Evolutionary conservation across 352 stramenopile species (phyloP).

Genomic region (Phytopythium delawarense): DNA sequence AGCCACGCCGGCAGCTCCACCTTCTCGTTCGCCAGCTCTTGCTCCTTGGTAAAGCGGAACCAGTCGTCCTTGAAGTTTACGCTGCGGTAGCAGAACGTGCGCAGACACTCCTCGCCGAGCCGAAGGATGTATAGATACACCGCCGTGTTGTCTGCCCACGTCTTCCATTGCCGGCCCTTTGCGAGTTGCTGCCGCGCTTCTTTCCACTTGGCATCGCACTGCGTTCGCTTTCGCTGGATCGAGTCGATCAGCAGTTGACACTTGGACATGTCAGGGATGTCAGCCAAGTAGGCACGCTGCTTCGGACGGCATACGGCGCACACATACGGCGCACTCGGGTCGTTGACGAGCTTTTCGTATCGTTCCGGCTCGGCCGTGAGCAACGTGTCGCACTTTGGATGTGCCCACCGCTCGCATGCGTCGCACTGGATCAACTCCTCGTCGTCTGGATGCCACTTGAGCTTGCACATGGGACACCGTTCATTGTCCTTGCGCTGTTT

Average conservation of each 20-base stretch:
- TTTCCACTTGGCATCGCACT: slow-evolving; percentile 65
- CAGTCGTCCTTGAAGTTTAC: slow-evolving; percentile 76
- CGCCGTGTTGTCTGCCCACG: slow-evolving; percentile 65
- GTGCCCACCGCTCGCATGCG: slow-evolving; percentile 78
- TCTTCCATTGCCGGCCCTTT: slow-evolving; percentile 61
- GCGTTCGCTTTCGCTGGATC: slow-evolving; percentile 62
- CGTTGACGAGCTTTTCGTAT: slow-evolving; percentile 62
- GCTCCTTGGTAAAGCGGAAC: slow-evolving; percentile 43
- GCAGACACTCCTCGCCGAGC: slow-evolving; percentile 82
- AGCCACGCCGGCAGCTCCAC: slow-evolving; percentile 54
- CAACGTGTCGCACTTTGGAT: slow-evolving; percentile 67
- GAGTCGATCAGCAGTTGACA: slow-evolving; percentile 66
- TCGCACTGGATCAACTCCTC: slow-evolving; percentile 88
- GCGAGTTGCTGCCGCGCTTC: slow-evolving; percentile 52
- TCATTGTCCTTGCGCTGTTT: slow-evolving; percentile 59
- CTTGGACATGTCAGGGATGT: slow-evolving; percentile 39
- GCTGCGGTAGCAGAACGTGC: slow-evolving; percentile 69
- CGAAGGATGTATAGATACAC: slow-evolving; percentile 83
- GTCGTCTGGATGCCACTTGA: slow-evolving; percentile 66
- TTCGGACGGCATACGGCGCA: slow-evolving; percentile 65
- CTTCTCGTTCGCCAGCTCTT: slow-evolving; percentile 32
- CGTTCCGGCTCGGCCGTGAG: slow-evolving; percentile 52
- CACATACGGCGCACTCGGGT: slow-evolving; percentile 68
- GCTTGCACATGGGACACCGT: slow-evolving; percentile 71
- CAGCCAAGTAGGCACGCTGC: slow-evolving; percentile 44